These are phyloP conservation scores for Cordyceps farinosa DNA, from an alignment of 2,329 filamentous ascomycete species.

Conservation along the genomic window DNA sequence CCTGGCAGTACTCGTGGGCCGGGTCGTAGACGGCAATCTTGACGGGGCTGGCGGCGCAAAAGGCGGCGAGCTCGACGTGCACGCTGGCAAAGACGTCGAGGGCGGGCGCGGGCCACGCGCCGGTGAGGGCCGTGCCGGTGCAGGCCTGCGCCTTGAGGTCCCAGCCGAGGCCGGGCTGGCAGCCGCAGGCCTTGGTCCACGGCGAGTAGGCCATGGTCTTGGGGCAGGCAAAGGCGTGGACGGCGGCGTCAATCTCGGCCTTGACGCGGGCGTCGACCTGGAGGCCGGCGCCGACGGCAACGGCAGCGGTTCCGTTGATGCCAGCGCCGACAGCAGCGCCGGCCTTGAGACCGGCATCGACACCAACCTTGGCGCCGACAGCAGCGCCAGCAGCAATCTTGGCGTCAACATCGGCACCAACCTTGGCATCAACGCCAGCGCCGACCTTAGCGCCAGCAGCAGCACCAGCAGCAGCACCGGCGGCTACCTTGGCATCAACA, in stretches of 20 bases:
- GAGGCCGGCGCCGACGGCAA: slow-evolving; percentile 8
- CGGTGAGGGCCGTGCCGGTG: slow-evolving; percentile 25
- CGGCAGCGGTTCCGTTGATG: background rate
- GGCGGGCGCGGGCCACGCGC: slow-evolving; percentile 34
- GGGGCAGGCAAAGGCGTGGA: slow-evolving; percentile 31
- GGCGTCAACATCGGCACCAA: background rate
- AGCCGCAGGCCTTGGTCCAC: slow-evolving; percentile 41
- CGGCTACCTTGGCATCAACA: background rate
- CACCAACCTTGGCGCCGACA: slow-evolving; percentile 28
- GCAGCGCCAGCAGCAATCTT: background rate
- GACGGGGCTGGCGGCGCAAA: slow-evolving; percentile 34
- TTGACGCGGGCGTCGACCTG: slow-evolving; percentile 26
- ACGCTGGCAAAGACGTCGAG: slow-evolving; percentile 26
- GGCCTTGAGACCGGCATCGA: background rate
- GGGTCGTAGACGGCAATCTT: slow-evolving; percentile 34
- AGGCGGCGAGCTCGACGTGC: slow-evolving; percentile 29
- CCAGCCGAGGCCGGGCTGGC: slow-evolving; percentile 39
- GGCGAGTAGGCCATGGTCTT: slow-evolving; percentile 35
- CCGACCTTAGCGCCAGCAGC: background rate
- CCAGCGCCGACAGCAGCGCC: slow-evolving; percentile 30
- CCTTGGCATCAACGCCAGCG: background rate
- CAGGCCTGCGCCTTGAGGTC: slow-evolving; percentile 31
- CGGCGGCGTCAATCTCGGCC: slow-evolving; percentile 16
- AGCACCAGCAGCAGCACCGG: background rate
- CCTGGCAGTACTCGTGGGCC: slow-evolving; percentile 36